Evolutionary conservation across 257 asterid genomes (phyloP).

Genomic region (Solanum arcanum): DNA sequence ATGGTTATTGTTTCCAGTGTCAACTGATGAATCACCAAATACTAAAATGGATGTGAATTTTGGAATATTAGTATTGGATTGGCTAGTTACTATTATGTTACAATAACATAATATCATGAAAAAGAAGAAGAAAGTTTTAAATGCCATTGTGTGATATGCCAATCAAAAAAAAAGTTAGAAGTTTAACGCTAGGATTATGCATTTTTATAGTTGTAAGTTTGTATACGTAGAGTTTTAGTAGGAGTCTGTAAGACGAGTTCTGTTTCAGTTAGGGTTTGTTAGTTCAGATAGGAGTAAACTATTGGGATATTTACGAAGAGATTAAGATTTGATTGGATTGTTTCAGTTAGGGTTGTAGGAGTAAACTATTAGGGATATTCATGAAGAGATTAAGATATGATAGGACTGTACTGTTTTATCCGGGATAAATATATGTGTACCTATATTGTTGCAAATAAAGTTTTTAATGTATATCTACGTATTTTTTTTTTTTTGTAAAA

Average conservation of each 20-base stretch:
- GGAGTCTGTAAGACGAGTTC: neutral
- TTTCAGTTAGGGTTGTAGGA: neutral
- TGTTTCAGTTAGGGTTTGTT: no score
- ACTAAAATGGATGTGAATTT: neutral
- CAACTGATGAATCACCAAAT: slow-evolving; percentile 9
- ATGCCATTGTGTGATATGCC: neutral
- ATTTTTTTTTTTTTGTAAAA: neutral
- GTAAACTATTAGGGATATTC: neutral
- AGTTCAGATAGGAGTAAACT: no score
- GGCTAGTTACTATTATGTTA: neutral
- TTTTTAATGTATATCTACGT: no score
- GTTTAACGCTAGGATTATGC: neutral
- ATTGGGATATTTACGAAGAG: neutral
- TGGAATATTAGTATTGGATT: neutral
- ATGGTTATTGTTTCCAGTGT: slow-evolving; percentile 4
- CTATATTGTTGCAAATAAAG: neutral
- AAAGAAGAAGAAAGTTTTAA: neutral
- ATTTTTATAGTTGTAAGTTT: neutral
- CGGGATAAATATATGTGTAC: no score
- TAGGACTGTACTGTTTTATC: no score
- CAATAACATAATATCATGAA: neutral
- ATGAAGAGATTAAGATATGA: neutral
- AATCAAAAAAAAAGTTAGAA: no score
- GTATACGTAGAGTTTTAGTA: neutral
- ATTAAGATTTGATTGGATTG: neutral